Percentiles rank a stretch among this genome's conserved stretches.
phyloP scores from a whole-genome alignment of 495 filamentous ascomycete genomes.

The Hamigera avellanea region DNA sequence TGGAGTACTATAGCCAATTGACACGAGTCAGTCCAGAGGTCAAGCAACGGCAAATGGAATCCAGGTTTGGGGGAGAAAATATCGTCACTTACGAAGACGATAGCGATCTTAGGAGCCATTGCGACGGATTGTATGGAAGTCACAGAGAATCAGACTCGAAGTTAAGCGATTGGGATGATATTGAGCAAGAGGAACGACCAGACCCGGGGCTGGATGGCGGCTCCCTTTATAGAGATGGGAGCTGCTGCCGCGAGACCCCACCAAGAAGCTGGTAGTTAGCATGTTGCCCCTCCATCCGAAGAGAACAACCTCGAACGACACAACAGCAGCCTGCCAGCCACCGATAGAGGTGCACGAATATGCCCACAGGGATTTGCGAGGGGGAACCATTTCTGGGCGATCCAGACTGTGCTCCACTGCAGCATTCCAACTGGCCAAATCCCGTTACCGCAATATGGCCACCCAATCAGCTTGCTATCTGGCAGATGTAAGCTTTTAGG shows the following conservation, averaged over 20 bases:
- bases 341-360: no score
- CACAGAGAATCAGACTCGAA: no score
- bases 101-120: conserved; percentile 91
- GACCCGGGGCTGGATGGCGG: conserved; percentile 1
- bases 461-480: neutral
- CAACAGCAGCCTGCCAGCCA: no score
- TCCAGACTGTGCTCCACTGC: no score
- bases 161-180: no score
- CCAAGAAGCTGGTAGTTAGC: neutral
- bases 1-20: conserved; percentile 61
- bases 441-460: neutral
- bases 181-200: no score
- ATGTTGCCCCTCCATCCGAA: neutral
- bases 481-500: conserved; percentile 5
- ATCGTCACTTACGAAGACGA: conserved; percentile 61
- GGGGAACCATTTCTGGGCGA: no score
- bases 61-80: neutral
- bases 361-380: no score
- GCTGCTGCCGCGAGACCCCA: neutral
- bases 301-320: no score
- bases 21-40: conserved; percentile 2
- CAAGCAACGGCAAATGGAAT: neutral
- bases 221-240: neutral
- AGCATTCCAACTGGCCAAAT: neutral
- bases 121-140: conserved; percentile 18